These are phyloP conservation scores for Ogataea wickerhamii DNA, from an alignment of 805 yeast genomes.

Conservation along the genomic window DNA sequence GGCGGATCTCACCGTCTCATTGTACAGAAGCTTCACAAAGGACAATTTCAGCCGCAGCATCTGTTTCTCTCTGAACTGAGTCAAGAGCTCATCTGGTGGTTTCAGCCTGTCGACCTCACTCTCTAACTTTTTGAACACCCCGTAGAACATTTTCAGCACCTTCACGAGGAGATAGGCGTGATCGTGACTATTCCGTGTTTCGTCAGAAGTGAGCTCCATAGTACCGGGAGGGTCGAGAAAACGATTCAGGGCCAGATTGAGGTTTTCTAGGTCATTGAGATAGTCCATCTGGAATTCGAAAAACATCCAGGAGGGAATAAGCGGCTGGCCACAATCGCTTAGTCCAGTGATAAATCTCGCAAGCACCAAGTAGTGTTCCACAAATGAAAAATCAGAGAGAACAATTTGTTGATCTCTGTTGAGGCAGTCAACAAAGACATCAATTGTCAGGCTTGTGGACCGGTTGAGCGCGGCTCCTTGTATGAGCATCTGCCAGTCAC, in stretches of 20 bases:
- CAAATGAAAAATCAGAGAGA: conserved; percentile 52
- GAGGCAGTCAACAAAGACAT: conserved; percentile 44
- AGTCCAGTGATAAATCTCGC: conserved; percentile 25
- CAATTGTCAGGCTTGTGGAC: conserved; percentile 34
- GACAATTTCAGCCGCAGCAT: conserved; percentile 30
- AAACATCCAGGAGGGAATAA: conserved; percentile 25
- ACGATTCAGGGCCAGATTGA: conserved; percentile 18
- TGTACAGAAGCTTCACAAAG: conserved; percentile 30
- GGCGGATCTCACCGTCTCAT: conserved; percentile 10
- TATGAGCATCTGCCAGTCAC: conserved; percentile 31
- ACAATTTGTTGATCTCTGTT: conserved; percentile 46
- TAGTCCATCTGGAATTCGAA: conserved; percentile 5
- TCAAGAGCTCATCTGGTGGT: conserved; percentile 20
- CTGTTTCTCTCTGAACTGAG: conserved; percentile 25
- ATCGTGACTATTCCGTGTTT: conserved; percentile 14
- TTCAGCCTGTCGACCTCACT: conserved; percentile 25
- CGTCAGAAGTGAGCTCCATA: conserved; percentile 2
- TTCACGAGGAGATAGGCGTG: conserved; percentile 42
- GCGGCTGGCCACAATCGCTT: conserved; percentile 28
- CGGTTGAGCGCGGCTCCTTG: conserved; percentile 23
- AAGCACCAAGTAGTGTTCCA: conserved; percentile 33
- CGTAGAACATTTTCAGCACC: conserved; percentile 35
- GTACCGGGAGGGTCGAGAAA: conserved; percentile 12
- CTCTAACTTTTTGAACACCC: conserved; percentile 23
- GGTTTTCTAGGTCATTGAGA: conserved; percentile 12